Base-by-base conservation (phyloP, 1,284 basidiomycete genomes). In the Thecaphora frezii region DNA sequence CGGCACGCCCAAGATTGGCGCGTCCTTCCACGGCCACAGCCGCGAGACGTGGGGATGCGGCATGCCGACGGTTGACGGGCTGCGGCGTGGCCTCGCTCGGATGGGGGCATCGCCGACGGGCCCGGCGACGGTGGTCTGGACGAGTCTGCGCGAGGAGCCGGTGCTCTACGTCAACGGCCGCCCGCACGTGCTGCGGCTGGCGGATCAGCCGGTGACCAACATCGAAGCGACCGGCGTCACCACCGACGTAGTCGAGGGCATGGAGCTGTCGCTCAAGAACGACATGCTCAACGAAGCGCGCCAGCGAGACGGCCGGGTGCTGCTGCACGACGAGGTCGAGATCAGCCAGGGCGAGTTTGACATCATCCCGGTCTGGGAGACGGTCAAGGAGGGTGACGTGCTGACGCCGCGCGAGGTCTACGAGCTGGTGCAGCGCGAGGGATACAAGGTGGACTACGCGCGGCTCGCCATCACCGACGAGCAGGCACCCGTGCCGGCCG, bases 321-420 rank as follows among this genome's bases (percentile, higher is more conserved):
- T 99, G 19, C 60, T 82, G 28, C 96, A 99, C 68, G 96, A 99
- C 74, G 96, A 99, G 81, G 86, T 94, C 19, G 93, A 97, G 79
- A 92, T 93, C 58, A 85, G 89, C 26, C 89, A 92, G 1, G 94
- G 94, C 1, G 85, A 87, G 2, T 98, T 93, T 80, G 86, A 76
- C 19, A 77, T 82, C 18, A 66, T 78, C n/a, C 77, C 77, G 5
- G 80, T 83, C 28, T 96, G 92, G 93, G 91, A 94, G 80, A 86
- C 85, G 7, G 87, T 93, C 24, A 82, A 85, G 2, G 89, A 91
- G 55, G 83, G 85, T 23, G 93, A 98, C 58, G 91, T 98, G 61
- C 86, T 96, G 83, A 99, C 96, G 0, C 94, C 96, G 1, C 83
- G 88, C 57, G 92, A 94, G 62, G 75, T 76, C 36, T 78, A 78